Base-by-base conservation (phyloP, 306 rosid genomes). In the Potentilla sterilis region DNA sequence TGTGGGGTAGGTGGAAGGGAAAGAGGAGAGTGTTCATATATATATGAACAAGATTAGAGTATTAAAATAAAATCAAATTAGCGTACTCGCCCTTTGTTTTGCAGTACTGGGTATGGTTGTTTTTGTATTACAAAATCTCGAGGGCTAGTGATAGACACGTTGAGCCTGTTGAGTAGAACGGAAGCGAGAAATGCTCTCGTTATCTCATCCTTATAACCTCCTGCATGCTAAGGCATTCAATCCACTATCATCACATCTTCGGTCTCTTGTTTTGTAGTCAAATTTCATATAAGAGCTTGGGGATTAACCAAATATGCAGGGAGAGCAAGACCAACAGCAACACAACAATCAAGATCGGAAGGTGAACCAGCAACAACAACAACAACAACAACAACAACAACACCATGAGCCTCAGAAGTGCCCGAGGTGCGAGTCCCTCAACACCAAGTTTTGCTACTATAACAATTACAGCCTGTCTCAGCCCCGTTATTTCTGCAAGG, bases 401-500 rank as follows among this genome's bases (percentile, higher is more conserved):
- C 86, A 43, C 18, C 65, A 59, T 59, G 66, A 59, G n/a, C 83
- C 80, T 8, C 85, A 77, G 67, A 77, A 57, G 79, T 89, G 95
- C 41, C 95, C 95, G 1, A 79, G 95, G 3, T 89, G 95, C 44
- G 84, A 86, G 2, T 89, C 95, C 0, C 18, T 57, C 9, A 84
- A 89, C 85, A 89, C 94, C 28, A 89, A 89, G 75, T 89, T 89
- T 58, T 89, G 94, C 34, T 89, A 89, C 22, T 89, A 83, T 84
- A 89, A 89, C 83, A 89, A 89, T 59, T 89, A 89, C 21, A 89
- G 91, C 75, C 64, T 87, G 8, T 41, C 88, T 14, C 95, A 89
- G 81, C 95, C 95, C 1, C 82, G 95, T 10, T 77, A 76, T 84
- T 89, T 78, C 51, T 89, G 95, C 84, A 89, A 87, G 74, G 19